Conservation (phyloP, 2,329 filamentous ascomycete genomes). For the Lomentospora prolificans region DNA sequence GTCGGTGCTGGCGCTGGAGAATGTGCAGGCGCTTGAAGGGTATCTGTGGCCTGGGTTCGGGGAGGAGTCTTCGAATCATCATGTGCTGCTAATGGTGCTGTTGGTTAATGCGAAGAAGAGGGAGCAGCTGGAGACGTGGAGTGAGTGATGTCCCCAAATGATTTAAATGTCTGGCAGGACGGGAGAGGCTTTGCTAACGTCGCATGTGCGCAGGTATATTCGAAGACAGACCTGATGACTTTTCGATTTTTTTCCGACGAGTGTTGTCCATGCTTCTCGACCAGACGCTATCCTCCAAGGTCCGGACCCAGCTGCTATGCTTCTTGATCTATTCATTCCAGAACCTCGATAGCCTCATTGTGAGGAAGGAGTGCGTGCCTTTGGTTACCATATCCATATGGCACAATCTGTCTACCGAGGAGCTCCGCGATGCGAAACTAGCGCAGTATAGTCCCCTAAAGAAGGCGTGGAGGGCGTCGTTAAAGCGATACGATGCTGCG, state of each 20-base stretch:
- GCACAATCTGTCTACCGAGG: conserved; percentile 80
- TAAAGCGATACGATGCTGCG: conserved; percentile 77
- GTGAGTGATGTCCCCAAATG: conserved; percentile 32
- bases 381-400: conserved; percentile 91
- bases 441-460: conserved; percentile 64
- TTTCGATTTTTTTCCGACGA: conserved; percentile 81
- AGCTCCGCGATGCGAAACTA: conserved; percentile 61
- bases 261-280: conserved; percentile 80
- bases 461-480: conserved; percentile 84
- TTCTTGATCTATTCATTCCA: conserved; percentile 92
- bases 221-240: conserved; percentile 64
- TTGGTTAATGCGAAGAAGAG: conserved; percentile 82
- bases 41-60: conserved; percentile 93
- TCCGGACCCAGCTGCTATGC: conserved; percentile 74
- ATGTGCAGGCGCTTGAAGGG: conserved; percentile 79
- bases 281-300: conserved; percentile 49
- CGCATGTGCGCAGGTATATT: conserved; percentile 52
- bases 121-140: conserved; percentile 82
- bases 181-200: conserved; percentile 8
- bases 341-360: conserved; percentile 77
- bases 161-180: neutral
- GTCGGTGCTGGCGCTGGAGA: conserved; percentile 75
- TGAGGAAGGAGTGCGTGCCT: conserved; percentile 93
- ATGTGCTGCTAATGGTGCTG: conserved; percentile 77
- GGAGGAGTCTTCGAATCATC: conserved; percentile 81